Percentiles rank a stretch among this genome's conserved stretches.
Conservation (phyloP, 2,329 filamentous ascomycete genomes). For the Clathrospora elynae region DNA sequence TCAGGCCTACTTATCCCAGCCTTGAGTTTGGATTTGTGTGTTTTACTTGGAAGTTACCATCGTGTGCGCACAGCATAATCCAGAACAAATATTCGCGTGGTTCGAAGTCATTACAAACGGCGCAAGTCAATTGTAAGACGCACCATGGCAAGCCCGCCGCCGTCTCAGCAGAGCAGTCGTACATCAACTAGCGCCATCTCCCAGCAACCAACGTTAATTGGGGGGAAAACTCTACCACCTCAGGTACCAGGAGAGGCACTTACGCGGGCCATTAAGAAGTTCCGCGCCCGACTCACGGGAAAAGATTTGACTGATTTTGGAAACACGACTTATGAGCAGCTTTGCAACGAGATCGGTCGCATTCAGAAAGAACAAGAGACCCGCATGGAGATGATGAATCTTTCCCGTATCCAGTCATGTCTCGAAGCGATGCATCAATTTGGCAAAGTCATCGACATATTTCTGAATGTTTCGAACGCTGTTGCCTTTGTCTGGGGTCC, state of each 20-base stretch:
- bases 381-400: slow-evolving; percentile 18
- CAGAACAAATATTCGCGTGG: too few species aligned
- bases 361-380: slow-evolving; percentile 27
- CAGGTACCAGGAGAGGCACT: not conserved
- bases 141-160: slow-evolving; percentile 4
- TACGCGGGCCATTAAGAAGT: slow-evolving; percentile 16
- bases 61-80: too few species aligned
- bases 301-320: slow-evolving; percentile 22
- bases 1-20: too few species aligned
- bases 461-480: slow-evolving; percentile 37
- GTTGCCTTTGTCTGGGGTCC: slow-evolving; percentile 47
- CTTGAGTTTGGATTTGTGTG: too few species aligned
- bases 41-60: too few species aligned
- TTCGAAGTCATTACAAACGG: not conserved
- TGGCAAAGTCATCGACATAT: slow-evolving; percentile 44
- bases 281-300: slow-evolving; percentile 19
- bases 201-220: slow-evolving; percentile 21
- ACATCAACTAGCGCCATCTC: slow-evolving; percentile 18
- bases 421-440: slow-evolving; percentile 47
- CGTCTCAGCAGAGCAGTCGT: slow-evolving; percentile 14
- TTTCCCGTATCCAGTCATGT: slow-evolving; percentile 25
- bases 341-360: slow-evolving; percentile 17
- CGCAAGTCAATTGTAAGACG: not conserved
- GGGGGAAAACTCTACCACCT: not conserved
- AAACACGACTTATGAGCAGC: slow-evolving; percentile 19